phyloP scores from a whole-genome alignment of 1,284 basidiomycete genomes.

The Cryptococcus sp. region DNA sequence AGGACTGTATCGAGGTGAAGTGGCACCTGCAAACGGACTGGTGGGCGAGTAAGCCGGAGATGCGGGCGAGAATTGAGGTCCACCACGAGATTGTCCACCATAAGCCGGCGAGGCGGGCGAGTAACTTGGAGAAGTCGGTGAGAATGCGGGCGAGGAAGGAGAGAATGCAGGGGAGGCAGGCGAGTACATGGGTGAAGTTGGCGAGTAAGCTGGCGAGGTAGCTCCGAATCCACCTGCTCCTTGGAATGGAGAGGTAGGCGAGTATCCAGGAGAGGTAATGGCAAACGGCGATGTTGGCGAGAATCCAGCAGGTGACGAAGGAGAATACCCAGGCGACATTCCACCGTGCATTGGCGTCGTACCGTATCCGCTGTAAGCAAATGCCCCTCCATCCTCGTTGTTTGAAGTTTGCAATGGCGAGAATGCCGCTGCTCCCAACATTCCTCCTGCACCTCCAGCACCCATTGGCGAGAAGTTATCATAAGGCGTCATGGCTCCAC shows the following conservation, averaged over 20 bases:
- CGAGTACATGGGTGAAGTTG: constrained; percentile 72
- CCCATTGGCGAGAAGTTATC: constrained; percentile 70
- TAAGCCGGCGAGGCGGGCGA: constrained; percentile 69
- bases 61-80: constrained; percentile 29
- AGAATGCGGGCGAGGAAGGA: constrained; percentile 79
- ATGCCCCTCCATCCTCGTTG: constrained; percentile 71
- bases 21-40: constrained; percentile 16
- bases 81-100: constrained; percentile 32
- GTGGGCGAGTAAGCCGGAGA: constrained; percentile 32
- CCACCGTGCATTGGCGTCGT: constrained; percentile 69
- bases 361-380: constrained; percentile 66
- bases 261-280: constrained; percentile 46
- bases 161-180: constrained; percentile 82
- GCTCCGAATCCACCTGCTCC: constrained; percentile 62
- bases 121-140: constrained; percentile 33
- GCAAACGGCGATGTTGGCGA: constrained; percentile 77
- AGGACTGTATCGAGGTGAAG: constrained; percentile 28
- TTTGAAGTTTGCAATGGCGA: constrained; percentile 88
- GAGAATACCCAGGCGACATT: constrained; percentile 58
- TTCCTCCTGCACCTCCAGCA: constrained; percentile 55
- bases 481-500: constrained; percentile 82
- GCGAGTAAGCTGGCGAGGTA: constrained; percentile 52
- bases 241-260: constrained; percentile 73
- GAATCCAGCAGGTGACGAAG: constrained; percentile 51
- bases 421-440: constrained; percentile 83